These are phyloP conservation scores for Cryphonectria japonica DNA, from an alignment of 2,329 filamentous ascomycete species.

Conservation along the genomic window DNA sequence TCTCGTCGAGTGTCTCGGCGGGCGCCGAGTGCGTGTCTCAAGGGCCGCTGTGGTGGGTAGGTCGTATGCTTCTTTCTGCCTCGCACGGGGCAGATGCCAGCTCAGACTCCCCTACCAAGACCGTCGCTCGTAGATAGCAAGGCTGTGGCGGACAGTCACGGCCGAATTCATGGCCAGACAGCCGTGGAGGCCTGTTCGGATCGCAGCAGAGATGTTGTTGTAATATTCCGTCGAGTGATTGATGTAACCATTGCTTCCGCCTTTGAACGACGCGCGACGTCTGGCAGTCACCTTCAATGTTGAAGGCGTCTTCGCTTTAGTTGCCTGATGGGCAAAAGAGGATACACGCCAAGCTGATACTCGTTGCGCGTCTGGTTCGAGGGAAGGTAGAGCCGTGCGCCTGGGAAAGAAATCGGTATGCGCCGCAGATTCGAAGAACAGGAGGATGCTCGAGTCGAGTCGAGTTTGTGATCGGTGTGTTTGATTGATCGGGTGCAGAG, in stretches of 20 bases:
- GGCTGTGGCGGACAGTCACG: conserved; percentile 14
- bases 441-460: not conserved
- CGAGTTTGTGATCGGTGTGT: not conserved
- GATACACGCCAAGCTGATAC: conserved; percentile 4
- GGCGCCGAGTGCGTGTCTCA: conserved; percentile 10
- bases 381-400: not conserved
- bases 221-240: not conserved
- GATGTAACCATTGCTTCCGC: conserved; percentile 25
- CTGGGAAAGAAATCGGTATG: not conserved
- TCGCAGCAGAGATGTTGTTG: conserved; percentile 16
- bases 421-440: not conserved
- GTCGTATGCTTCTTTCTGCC: not conserved
- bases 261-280: not conserved
- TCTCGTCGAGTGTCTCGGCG: conserved; percentile 19
- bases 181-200: conserved; percentile 16
- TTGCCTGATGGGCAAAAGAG: not conserved
- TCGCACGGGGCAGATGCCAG: not conserved
- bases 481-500: not conserved
- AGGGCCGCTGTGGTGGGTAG: not conserved
- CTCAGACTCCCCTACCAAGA: conserved; percentile 4
- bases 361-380: conserved; percentile 2
- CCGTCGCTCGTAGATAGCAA: conserved; percentile 15
- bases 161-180: conserved; percentile 18
- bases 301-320: not conserved
- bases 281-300: not conserved